Base-by-base conservation (phyloP, 2,329 filamentous ascomycete species). In the Claviceps monticola region DNA sequence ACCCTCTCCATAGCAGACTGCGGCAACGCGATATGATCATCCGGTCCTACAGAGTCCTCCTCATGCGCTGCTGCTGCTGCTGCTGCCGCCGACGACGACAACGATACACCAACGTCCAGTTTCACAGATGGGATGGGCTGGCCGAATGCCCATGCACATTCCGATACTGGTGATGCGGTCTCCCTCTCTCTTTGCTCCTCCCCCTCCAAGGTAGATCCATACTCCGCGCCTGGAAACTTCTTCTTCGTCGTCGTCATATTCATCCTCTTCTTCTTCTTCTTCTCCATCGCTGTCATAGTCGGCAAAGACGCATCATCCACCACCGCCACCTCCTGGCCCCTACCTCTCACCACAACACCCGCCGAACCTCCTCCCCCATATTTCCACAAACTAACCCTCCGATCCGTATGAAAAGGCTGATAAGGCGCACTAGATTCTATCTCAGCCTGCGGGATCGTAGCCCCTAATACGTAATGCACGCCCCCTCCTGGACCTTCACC, bases 351-450 rank as follows among this genome's bases (percentile, higher is more conserved):
- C 14, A 72, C 62, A 3, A 61, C 62, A 26, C 72, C 67, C 19
- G 72, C 59, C 8, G 66, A 61, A 13, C 70, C 64, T 11, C 19
- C 43, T 8, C 60, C 56, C 38, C 62, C 67, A 62, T 84, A 86
- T 43, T 88, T 77, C 58, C 82, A 86, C 29, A 96, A 73, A n/a
- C 76, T 80, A 45, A 97, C 86, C 3, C 91, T 81, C 51, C 82
- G 79, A 62, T 97, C 90, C 0, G 90, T 93, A 64, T 97, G 91
- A 71, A 97, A 96, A 1, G 93, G 91, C 61, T 95, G 90, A 60
- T 95, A 97, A 2, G 91, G 88, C 4, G 90, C 86, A 62, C 91
- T 96, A 1, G 91, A 95, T 63, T 98, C 93, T 57, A 95, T 94
- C 71, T 96, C 90, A 5, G 88, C 88, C 57, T 83, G 79, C 1